Conservation (phyloP, 768 basidiomycete species). For the Tephrocybe sp. region DNA sequence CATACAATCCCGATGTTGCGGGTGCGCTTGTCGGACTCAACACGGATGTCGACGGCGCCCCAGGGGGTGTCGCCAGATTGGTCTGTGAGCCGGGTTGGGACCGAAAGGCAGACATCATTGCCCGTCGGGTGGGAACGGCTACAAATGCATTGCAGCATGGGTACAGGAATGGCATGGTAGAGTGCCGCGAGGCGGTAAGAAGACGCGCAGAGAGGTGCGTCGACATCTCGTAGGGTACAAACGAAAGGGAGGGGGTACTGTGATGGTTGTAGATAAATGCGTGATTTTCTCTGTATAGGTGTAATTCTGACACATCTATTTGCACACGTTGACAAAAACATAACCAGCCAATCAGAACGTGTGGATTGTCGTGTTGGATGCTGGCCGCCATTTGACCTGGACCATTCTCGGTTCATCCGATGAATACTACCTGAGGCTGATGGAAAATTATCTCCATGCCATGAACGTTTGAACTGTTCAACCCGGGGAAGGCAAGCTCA, state of each 20-base stretch:
- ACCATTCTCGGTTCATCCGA: too few relatives aligned
- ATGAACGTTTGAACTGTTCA: too few relatives aligned
- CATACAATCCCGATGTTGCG: slow-evolving; percentile 1
- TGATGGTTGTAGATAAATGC: not conserved
- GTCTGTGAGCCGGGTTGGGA: slow-evolving; percentile 25
- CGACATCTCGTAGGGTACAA: slow-evolving; percentile 19
- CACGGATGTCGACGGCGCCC: not conserved
- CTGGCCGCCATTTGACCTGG: too few relatives aligned
- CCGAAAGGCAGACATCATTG: slow-evolving; percentile 69
- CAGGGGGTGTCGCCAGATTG: not conserved
- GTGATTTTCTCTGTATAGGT: slow-evolving; percentile 1
- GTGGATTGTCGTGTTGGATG: slow-evolving; percentile 13
- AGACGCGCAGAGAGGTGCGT: slow-evolving; percentile 29
- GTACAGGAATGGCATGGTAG: slow-evolving; percentile 31
- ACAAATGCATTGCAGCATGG: slow-evolving; percentile 28
- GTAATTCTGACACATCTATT: slow-evolving; percentile 19
- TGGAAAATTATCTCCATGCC: too few relatives aligned
- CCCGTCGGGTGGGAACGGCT: slow-evolving; percentile 46
- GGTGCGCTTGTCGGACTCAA: not conserved
- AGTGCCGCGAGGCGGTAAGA: slow-evolving; percentile 29
- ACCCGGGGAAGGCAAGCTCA: too few relatives aligned
- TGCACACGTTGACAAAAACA: slow-evolving; percentile 5
- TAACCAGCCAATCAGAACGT: slow-evolving; percentile 18
- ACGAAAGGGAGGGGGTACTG: not conserved
- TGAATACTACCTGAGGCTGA: too few relatives aligned